These are phyloP conservation scores for Urostyla sp. DNA, from an alignment of 73 alveolate species.

Conservation along the genomic window DNA sequence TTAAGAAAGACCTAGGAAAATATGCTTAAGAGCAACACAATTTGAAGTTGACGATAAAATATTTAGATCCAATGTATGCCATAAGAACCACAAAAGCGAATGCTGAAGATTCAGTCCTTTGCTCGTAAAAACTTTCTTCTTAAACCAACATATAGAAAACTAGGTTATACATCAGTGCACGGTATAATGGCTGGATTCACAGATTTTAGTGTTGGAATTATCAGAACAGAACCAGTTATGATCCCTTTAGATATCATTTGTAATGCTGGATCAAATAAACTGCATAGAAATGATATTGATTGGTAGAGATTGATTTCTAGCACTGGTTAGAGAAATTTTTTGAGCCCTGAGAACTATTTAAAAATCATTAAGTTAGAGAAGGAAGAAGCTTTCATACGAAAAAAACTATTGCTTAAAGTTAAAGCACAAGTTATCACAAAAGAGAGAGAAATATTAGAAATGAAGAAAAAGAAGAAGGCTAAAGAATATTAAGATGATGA, in stretches of 20 bases:
- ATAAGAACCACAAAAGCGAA: conserved; percentile 88
- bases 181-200: conserved; percentile 92
- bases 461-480: no score
- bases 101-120: conserved; percentile 83
- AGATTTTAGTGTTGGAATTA: conserved; percentile 86
- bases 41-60: conserved; percentile 82
- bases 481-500: no score
- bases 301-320: conserved; percentile 83
- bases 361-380: conserved; percentile 19
- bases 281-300: conserved; percentile 69
- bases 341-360: conserved; percentile 50
- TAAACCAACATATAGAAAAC: background rate
- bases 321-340: conserved; percentile 81
- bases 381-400: conserved; percentile 34
- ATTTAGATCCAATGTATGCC: conserved; percentile 88
- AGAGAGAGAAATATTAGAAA: no score
- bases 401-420: conserved; percentile 32
- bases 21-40: conserved; percentile 81
- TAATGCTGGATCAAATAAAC: conserved; percentile 67
- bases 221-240: conserved; percentile 78
- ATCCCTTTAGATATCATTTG: conserved; percentile 71
- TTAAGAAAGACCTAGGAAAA: conserved; percentile 88
- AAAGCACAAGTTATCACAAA: no score
- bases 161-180: conserved; percentile 85
- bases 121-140: conserved; percentile 68